Conservation (phyloP, 2,329 filamentous ascomycete species). For the Clonostachys solani region DNA sequence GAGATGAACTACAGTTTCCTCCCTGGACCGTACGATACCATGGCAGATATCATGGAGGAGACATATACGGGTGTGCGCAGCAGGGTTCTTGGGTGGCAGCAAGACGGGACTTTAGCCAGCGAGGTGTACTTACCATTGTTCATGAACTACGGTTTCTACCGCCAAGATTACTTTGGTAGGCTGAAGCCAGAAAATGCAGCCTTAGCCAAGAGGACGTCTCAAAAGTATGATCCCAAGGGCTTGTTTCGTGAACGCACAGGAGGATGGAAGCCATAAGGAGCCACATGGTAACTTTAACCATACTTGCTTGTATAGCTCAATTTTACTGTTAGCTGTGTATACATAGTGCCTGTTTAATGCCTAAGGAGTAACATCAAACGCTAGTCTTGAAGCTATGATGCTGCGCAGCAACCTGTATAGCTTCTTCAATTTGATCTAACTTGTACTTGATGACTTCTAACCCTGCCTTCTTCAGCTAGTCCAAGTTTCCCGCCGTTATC, state of each 20-base stretch:
- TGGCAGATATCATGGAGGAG: conserved; percentile 3
- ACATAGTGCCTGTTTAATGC: too few relatives aligned
- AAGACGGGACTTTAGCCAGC: conserved; percentile 22
- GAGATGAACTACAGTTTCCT: conserved; percentile 36
- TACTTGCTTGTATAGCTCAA: too few relatives aligned
- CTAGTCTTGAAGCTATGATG: too few relatives aligned
- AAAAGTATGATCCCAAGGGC: conserved; percentile 27
- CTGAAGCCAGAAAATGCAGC: conserved; percentile 24
- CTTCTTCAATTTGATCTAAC: too few relatives aligned
- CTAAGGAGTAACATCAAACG: too few relatives aligned
- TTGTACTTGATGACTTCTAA: too few relatives aligned
- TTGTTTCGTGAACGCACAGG: conserved; percentile 30
- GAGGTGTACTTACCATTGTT: conserved; percentile 31
- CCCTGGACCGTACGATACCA: conserved; percentile 13
- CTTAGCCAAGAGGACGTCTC: conserved; percentile 24
- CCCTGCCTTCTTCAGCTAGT: too few relatives aligned
- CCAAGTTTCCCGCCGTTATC: too few relatives aligned
- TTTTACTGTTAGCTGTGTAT: too few relatives aligned
- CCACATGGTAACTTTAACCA: too few relatives aligned
- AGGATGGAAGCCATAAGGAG: conserved; percentile 26
- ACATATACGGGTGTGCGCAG: conserved; percentile 4
- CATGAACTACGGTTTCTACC: conserved; percentile 34
- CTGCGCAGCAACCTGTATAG: too few relatives aligned
- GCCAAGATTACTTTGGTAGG: conserved; percentile 35
- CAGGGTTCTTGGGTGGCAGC: conserved; percentile 14